Evolutionary conservation across 176 grass and related monocot genomes (phyloP).

Genomic region (Stipa capillata): DNA sequence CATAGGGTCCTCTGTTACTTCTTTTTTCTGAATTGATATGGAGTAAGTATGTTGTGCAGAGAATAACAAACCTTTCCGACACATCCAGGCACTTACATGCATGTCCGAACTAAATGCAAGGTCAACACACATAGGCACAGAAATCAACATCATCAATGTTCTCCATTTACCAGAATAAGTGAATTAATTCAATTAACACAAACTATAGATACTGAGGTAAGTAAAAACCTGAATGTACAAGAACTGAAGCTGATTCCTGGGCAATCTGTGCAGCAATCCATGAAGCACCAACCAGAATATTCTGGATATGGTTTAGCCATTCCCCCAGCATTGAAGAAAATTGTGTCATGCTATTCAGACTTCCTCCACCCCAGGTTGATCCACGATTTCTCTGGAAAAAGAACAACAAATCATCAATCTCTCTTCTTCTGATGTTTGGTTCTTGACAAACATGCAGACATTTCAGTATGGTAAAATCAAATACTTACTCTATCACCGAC

Average conservation of each 20-base stretch:
- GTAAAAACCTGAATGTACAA: slow-evolving; percentile 91
- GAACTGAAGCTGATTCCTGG: too few relatives aligned
- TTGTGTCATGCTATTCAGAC: too few relatives aligned
- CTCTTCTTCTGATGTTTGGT: not conserved
- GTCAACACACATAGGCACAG: not conserved
- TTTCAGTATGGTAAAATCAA: not conserved
- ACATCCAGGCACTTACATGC: not conserved
- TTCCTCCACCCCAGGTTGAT: too few relatives aligned
- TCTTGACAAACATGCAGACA: not conserved
- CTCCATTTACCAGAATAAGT: too few relatives aligned
- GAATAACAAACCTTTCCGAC: not conserved
- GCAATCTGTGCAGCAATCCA: too few relatives aligned
- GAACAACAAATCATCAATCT: too few relatives aligned
- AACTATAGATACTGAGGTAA: not conserved
- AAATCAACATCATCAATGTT: not conserved
- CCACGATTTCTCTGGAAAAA: too few relatives aligned
- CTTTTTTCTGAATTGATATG: not conserved
- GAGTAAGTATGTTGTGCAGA: not conserved
- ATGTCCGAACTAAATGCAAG: too few relatives aligned
- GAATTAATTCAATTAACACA: not conserved
- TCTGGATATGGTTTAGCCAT: too few relatives aligned
- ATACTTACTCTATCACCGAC: slow-evolving; percentile 21
- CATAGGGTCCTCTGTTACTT: not conserved
- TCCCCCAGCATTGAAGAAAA: too few relatives aligned
- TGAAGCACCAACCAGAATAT: too few relatives aligned